Conservation (phyloP, 1,139 yeast species). For the Diutina mesorugosa region DNA sequence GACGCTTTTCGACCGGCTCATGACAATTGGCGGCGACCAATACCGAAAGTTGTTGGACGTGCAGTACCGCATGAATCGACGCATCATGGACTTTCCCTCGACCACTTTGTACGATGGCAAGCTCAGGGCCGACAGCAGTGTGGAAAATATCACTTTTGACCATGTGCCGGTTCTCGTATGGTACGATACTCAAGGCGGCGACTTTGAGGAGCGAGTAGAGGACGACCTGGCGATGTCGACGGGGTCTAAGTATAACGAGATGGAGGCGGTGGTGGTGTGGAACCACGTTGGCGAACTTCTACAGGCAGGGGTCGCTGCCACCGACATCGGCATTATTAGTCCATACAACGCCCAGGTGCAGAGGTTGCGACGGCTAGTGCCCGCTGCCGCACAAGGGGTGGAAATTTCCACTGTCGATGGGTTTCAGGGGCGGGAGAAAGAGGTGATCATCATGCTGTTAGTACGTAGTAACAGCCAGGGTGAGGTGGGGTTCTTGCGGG, state of each 20-base stretch:
- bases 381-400: slow-evolving; percentile 10
- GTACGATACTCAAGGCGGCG: slow-evolving; percentile 94
- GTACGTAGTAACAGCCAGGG: slow-evolving; percentile 33
- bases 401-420: slow-evolving; percentile 37
- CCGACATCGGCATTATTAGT: slow-evolving; percentile 67
- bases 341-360: slow-evolving; percentile 87
- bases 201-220: slow-evolving; percentile 48
- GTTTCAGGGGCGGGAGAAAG: slow-evolving; percentile 57
- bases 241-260: slow-evolving; percentile 56
- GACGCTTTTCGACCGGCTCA: slow-evolving; percentile 73
- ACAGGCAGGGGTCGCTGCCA: slow-evolving; percentile 30
- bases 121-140: slow-evolving; percentile 51
- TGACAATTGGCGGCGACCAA: slow-evolving; percentile 34
- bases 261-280: slow-evolving; percentile 52
- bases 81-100: slow-evolving; percentile 75
- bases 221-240: slow-evolving; percentile 13
- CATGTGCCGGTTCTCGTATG: slow-evolving; percentile 36
- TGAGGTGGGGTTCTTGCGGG: slow-evolving; percentile 68
- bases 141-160: slow-evolving; percentile 30
- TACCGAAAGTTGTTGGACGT: slow-evolving; percentile 43
- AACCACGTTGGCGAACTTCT: slow-evolving; percentile 42
- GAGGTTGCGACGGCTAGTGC: slow-evolving; percentile 32
- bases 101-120: slow-evolving; percentile 46
- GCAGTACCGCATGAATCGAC: slow-evolving; percentile 79
- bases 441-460: slow-evolving; percentile 50